Evolutionary conservation across 2,329 filamentous ascomycete species (phyloP), one percentile per base, ranked within the genome.

Genomic region (Curvularia lunata): DNA sequence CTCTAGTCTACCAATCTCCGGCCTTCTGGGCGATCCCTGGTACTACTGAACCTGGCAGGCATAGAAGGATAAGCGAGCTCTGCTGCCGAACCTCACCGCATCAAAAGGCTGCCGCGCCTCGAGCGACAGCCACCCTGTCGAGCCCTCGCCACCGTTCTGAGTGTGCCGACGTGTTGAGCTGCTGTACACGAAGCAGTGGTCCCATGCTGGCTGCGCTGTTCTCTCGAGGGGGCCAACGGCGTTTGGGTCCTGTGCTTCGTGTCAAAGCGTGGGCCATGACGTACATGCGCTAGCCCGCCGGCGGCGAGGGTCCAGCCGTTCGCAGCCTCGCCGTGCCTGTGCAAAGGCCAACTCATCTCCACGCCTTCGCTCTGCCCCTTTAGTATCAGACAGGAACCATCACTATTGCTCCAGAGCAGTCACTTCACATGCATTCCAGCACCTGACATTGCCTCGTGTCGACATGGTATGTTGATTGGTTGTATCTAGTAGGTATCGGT

Each of bases 21-120:
- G 37, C 30, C 19, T 46, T 27, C 43, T 57, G 54, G 50, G 43
- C 54, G 54, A 54, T 57, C 54, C 40, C 54, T 57, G 47, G 40
- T 32, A 42, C 43, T 54, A 40, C 47, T 21, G 21, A 49, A 40
- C 38, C 54, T 52, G 56, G 59, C 59, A 51, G 54, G 48, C 57
- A 55, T 48, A 56, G 63, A 59, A 59, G 54, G 57, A 61, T 63
- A 63, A 64, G 63, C 63, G 63, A 63, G 18, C 30, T 42, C 38
- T 57, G 50, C 51, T 32, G 63, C 63, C 63, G 61, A 66, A 60
- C 61, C 61, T 64, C 61, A 59, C 63, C 63, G 34, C 38, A 28
- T 37, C 28, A 27, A 23, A 25, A 32, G 51, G 42, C 51, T 47
- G 30, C 37, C 38, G 47, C 47, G 47, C 47, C 34, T 49, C 47